Evolutionary conservation across 2,329 filamentous ascomycete species (phyloP).

Genomic region (Alternaria longipes): DNA sequence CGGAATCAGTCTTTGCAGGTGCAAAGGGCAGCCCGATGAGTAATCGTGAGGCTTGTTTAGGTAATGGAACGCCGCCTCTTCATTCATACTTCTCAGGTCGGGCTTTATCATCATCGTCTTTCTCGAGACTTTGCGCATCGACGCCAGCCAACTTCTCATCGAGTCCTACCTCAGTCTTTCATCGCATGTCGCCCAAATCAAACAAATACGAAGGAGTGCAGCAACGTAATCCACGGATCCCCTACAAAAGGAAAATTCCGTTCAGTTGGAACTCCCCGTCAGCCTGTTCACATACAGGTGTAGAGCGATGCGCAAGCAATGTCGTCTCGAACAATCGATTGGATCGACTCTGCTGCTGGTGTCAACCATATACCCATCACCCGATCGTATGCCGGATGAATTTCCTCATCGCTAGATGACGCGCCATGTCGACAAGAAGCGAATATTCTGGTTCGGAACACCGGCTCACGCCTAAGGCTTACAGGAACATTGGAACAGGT

Average conservation of each 20-base stretch:
- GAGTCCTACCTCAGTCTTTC: background rate
- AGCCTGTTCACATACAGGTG: background rate
- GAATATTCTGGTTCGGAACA: background rate
- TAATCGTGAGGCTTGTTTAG: background rate
- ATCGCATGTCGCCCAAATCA: background rate
- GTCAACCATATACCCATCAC: background rate
- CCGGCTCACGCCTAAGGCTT: background rate
- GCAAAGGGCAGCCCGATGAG: background rate
- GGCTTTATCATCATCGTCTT: background rate
- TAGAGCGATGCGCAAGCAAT: background rate
- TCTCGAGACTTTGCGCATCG: background rate
- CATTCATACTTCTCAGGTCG: background rate
- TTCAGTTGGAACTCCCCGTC: background rate
- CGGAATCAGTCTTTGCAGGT: background rate
- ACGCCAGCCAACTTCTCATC: background rate
- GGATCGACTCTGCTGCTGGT: background rate
- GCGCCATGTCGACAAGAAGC: background rate
- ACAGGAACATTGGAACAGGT: background rate
- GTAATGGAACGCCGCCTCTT: background rate
- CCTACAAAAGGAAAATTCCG: background rate
- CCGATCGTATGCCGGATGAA: background rate
- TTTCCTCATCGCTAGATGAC: background rate
- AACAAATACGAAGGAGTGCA: background rate
- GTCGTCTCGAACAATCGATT: accelerated
- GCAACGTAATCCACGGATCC: background rate